These are phyloP conservation scores for Fallopia convolvulus DNA, from an alignment of 148 eudicot genomes.

Conservation along the genomic window DNA sequence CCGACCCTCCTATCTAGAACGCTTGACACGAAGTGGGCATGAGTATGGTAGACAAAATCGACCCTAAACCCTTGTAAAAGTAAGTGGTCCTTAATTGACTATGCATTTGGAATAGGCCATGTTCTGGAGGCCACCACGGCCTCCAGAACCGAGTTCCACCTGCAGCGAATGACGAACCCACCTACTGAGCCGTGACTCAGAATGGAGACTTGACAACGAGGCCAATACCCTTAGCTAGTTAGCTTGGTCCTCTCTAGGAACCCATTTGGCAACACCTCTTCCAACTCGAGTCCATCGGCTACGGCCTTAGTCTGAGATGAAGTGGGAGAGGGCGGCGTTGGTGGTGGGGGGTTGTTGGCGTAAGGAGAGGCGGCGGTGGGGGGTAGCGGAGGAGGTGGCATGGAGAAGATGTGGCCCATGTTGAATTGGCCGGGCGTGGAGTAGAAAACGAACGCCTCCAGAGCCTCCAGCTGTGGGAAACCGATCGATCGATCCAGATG, in stretches of 20 bases:
- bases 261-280: constrained; percentile 11
- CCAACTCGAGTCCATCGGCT: constrained; percentile 15
- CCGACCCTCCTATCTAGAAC: too few species aligned
- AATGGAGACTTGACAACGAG: constrained; percentile 16
- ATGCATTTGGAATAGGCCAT: too few species aligned
- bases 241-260: constrained; percentile 19
- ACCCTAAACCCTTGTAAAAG: too few species aligned
- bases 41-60: too few species aligned
- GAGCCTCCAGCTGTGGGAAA: too few species aligned
- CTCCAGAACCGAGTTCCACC: constrained; percentile 32
- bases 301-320: constrained; percentile 22
- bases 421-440: constrained; percentile 27
- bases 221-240: constrained; percentile 14
- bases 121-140: constrained; percentile 19
- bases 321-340: constrained; percentile 12
- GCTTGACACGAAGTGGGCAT: too few species aligned
- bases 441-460: constrained; percentile 21
- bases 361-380: constrained; percentile 18
- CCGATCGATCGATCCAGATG: too few species aligned
- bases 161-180: constrained; percentile 27
- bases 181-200: constrained; percentile 24
- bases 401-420: constrained; percentile 32
- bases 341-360: constrained; percentile 19
- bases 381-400: constrained; percentile 24
- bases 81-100: too few species aligned